A percentile compares a stretch with the other conserved stretches of the same genome.
These are phyloP conservation scores for Iberis pinnata DNA, from an alignment of 345 rosid species.

Conservation along the genomic window DNA sequence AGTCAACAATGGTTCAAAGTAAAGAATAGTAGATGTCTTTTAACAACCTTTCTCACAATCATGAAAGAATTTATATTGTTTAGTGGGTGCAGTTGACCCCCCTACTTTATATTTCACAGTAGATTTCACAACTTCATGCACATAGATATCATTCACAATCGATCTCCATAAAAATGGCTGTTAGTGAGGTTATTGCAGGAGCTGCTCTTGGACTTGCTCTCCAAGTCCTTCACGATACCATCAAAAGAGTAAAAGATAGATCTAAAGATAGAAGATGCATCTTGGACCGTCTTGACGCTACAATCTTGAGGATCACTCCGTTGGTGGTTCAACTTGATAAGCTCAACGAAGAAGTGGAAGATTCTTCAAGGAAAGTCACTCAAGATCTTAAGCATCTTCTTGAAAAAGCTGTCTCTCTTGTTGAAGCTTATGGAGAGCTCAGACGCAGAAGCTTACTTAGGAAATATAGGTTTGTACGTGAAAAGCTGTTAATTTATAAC, in stretches of 20 bases:
- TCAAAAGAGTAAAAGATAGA: constrained; percentile 9
- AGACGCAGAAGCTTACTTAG: constrained; percentile 6
- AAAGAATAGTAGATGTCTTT: too few relatives aligned
- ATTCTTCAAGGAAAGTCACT: neutral
- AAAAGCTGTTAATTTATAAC: neutral
- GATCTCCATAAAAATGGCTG: neutral
- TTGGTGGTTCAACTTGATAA: neutral
- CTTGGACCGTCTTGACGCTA: constrained; percentile 12
- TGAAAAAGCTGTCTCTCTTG: neutral
- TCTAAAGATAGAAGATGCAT: constrained; percentile 4
- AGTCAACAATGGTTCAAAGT: too few relatives aligned
- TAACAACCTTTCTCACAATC: too few relatives aligned
- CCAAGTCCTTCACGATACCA: constrained; percentile 9
- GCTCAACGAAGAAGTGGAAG: neutral
- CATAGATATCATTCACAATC: too few relatives aligned
- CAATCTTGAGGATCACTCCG: constrained; percentile 3
- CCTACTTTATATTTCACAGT: too few relatives aligned
- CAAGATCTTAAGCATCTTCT: constrained; percentile 12
- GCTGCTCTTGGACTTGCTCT: constrained; percentile 11
- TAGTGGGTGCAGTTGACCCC: too few relatives aligned
- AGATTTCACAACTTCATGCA: too few relatives aligned
- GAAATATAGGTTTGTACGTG: constrained; percentile 7
- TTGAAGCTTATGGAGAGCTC: constrained; percentile 1
- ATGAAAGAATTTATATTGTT: too few relatives aligned
- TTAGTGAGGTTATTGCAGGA: neutral